Percentiles rank a stretch among this genome's conserved stretches.
Evolutionary conservation across 768 basidiomycete genomes (phyloP).

Genomic region (Trametes elegans): DNA sequence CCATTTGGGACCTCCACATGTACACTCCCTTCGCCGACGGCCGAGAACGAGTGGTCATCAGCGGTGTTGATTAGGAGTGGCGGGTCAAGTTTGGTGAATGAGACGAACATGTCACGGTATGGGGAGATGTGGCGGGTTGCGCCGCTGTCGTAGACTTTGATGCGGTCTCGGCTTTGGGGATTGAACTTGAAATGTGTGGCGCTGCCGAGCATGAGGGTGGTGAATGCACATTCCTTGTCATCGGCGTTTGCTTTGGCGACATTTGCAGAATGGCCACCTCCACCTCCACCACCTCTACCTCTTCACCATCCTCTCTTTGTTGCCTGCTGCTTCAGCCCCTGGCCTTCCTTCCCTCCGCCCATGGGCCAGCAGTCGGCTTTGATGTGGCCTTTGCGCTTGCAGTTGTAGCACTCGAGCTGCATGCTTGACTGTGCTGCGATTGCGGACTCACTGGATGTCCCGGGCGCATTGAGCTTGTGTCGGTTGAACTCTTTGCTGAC

Average conservation of each 20-base stretch:
- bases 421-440: neutral
- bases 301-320: neutral
- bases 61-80: conserved; percentile 30
- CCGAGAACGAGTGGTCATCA: conserved; percentile 24
- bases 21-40: conserved; percentile 21
- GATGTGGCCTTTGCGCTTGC: neutral
- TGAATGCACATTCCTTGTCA: neutral
- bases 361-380: neutral
- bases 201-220: too few relatives aligned
- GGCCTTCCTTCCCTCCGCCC: conserved; percentile 7
- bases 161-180: neutral
- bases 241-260: neutral
- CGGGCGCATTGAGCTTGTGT: neutral
- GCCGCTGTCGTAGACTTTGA: conserved; percentile 20
- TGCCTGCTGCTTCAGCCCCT: neutral
- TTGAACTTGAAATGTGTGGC: too few relatives aligned
- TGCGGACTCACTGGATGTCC: neutral
- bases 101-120: conserved; percentile 10
- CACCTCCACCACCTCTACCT: neutral
- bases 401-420: conserved; percentile 4
- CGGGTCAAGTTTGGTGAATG: conserved; percentile 8
- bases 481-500: conserved; percentile 1
- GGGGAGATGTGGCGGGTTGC: conserved; percentile 21
- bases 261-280: too few relatives aligned
- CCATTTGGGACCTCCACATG: conserved; percentile 24